Evolutionary conservation across 257 asterid genomes (phyloP).

Genomic region (Ballota nigra): DNA sequence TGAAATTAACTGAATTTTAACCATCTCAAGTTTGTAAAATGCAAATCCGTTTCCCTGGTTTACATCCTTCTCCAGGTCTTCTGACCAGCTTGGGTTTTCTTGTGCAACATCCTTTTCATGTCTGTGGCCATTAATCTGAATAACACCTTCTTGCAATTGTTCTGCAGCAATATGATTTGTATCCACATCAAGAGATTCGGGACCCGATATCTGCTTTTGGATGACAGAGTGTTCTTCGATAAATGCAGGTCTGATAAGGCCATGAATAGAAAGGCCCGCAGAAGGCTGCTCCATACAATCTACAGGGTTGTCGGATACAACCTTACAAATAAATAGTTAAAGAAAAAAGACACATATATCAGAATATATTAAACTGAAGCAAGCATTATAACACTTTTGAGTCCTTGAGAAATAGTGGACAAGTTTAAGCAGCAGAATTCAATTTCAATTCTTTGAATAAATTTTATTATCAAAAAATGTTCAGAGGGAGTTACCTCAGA

Average conservation of each 20-base stretch:
- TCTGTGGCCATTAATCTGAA: conserved; percentile 61
- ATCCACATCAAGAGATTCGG: conserved; percentile 36
- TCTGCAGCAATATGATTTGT: conserved; percentile 37
- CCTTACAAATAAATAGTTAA: conserved; percentile 42
- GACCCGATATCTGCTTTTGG: conserved; percentile 63
- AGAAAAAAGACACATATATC: neutral
- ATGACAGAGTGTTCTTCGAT: conserved; percentile 80
- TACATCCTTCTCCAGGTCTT: conserved; percentile 76
- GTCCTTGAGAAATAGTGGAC: neutral
- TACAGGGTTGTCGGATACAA: conserved; percentile 73
- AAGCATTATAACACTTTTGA: neutral
- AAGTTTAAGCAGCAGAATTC: conserved; percentile 17
- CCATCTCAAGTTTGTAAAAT: conserved; percentile 90
- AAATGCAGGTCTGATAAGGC: conserved; percentile 87
- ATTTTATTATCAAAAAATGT: neutral
- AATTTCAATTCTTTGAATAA: conserved; percentile 4
- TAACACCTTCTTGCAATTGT: conserved; percentile 41
- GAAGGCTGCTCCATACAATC: conserved; percentile 96
- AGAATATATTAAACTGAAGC: conserved; percentile 7
- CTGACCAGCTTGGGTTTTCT: conserved; percentile 55
- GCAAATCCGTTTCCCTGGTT: conserved; percentile 73
- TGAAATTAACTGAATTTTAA: conserved; percentile 72
- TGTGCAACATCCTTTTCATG: conserved; percentile 47
- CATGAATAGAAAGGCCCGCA: conserved; percentile 88
- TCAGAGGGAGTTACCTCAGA: conserved; percentile 57